A percentile compares a stretch with the other conserved stretches of the same genome.
Conservation (phyloP, 1,284 basidiomycete genomes). For the Trametes sp. region DNA sequence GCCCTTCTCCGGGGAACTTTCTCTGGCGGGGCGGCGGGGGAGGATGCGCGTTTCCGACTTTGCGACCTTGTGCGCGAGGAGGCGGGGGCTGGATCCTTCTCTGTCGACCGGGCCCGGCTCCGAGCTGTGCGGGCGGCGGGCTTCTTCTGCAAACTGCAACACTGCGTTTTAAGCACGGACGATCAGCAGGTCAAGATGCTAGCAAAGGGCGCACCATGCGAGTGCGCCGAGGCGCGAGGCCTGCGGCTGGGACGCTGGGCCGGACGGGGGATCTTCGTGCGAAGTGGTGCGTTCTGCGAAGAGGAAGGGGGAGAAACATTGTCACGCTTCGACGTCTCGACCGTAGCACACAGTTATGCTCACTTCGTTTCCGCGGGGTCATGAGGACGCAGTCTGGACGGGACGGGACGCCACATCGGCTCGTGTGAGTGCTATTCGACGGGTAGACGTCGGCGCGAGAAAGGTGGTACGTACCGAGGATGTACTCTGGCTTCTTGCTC, state of each 20-base stretch:
- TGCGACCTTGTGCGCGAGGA: constrained; percentile 9
- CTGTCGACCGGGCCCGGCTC: constrained; percentile 20
- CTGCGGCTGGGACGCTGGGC: constrained; percentile 8
- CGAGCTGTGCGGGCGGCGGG: constrained; percentile 12
- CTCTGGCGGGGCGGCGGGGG: not conserved
- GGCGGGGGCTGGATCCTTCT: constrained; percentile 3
- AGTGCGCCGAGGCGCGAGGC: constrained; percentile 15
- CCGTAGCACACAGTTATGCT: not conserved
- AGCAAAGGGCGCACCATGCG: not conserved
- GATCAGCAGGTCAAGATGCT: not conserved
- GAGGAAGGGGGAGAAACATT: not conserved
- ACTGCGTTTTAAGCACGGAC: not conserved
- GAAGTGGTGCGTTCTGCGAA: constrained; percentile 21
- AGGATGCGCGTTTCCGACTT: constrained; percentile 9
- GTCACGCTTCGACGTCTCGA: not conserved
- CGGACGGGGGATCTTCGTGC: constrained; percentile 16
- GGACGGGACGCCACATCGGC: not conserved
- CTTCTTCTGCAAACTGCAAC: constrained; percentile 15
- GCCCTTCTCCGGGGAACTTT: constrained; percentile 12
- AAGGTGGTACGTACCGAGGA: constrained; percentile 24
- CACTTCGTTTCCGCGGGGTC: constrained; percentile 29
- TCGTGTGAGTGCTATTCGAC: not conserved
- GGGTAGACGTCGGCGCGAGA: not conserved
- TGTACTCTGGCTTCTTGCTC: constrained; percentile 20
- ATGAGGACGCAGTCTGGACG: constrained; percentile 22